Evolutionary conservation across 2,329 filamentous ascomycete species (phyloP), one percentile per base, ranked within the genome.

Genomic region (Seiridium cupressi): DNA sequence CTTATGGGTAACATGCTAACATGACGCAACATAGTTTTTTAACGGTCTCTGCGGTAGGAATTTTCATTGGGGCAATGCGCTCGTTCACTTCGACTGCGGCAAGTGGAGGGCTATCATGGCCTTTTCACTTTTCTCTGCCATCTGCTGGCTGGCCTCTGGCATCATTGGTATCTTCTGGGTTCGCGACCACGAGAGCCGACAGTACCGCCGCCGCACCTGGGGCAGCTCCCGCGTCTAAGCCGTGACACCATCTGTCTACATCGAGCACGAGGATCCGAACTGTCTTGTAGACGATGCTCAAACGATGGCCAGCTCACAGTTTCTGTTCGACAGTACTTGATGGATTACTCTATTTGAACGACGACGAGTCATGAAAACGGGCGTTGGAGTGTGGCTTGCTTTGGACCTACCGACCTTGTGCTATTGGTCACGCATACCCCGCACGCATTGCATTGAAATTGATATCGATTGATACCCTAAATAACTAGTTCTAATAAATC

Each of bases 31-130:
- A 48, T 57, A 81, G 69, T 74, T 80, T 59, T 68, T 82, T 48
- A 74, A 78, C 47, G 71, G 79, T 57, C 72, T 75, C 32, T 89
- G 86, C 66, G 85, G 85, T 42, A 73, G 77, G 63, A 73, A 84
- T 63, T 90, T 87, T 71, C 67, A 84, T 70, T 91, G 89, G 88
- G 70, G 72, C 61, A 79, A 81, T 56, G 77, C 91, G 61, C 69
- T 74, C 38, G 73, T 82, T 55, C 65, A 79, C 64, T 75, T 81
- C 51, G 71, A 73, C n/a, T 94, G 90, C 73, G 81, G 84, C 60
- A 83, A 86, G 66, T 90, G 85, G 83, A 91, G 89, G 76, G 85
- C 90, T 46, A 80, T 85, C 62, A 83, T 91, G 66, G 89, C 89
- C 4, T 92, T 93, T 69, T 77, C 81, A 54, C 93, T 93, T 76